A percentile compares a stretch with the other conserved stretches of the same genome.
These are phyloP conservation scores for Dothideomycetidae sp. DNA, from an alignment of 2,329 filamentous ascomycete genomes.

Conservation along the genomic window DNA sequence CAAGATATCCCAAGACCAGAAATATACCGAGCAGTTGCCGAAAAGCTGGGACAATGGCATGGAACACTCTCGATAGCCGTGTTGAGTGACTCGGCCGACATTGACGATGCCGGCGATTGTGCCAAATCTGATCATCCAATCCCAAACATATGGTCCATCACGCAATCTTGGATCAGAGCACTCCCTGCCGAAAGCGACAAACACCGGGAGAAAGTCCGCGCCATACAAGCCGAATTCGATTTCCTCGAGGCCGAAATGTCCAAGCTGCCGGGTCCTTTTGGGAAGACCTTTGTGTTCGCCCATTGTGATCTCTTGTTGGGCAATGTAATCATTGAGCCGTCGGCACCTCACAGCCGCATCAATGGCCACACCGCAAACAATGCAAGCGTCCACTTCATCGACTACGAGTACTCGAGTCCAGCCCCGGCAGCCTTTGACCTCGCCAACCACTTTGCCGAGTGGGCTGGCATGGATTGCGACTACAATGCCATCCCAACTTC, in stretches of 20 bases:
- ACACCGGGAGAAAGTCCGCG: slow-evolving; percentile 51
- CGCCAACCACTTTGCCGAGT: slow-evolving; percentile 96
- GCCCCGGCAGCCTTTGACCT: slow-evolving; percentile 93
- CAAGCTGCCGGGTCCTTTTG: slow-evolving; percentile 60
- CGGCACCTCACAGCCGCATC: slow-evolving; percentile 18
- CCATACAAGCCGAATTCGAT: slow-evolving; percentile 60
- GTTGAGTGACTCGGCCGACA: slow-evolving; percentile 24
- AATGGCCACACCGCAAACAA: slow-evolving; percentile 13
- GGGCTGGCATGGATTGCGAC: slow-evolving; percentile 94
- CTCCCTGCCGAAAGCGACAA: slow-evolving; percentile 59
- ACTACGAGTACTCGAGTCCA: slow-evolving; percentile 95
- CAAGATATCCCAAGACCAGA: slow-evolving; percentile 61
- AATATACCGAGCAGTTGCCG: slow-evolving; percentile 72
- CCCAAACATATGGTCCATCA: slow-evolving; percentile 84
- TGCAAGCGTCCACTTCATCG: slow-evolving; percentile 63
- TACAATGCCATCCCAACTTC: slow-evolving; percentile 68
- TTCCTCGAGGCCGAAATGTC: slow-evolving; percentile 57
- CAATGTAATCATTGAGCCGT: slow-evolving; percentile 75
- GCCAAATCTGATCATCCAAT: slow-evolving; percentile 13
- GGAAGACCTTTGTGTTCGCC: slow-evolving; percentile 72
- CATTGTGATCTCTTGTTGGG: slow-evolving; percentile 94
- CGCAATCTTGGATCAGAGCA: slow-evolving; percentile 89
- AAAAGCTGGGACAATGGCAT: slow-evolving; percentile 84
- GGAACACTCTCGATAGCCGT: slow-evolving; percentile 47
- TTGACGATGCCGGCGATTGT: slow-evolving; percentile 14